Base-by-base conservation (phyloP, 306 rosid species). In the Inga leiocalycina region DNA sequence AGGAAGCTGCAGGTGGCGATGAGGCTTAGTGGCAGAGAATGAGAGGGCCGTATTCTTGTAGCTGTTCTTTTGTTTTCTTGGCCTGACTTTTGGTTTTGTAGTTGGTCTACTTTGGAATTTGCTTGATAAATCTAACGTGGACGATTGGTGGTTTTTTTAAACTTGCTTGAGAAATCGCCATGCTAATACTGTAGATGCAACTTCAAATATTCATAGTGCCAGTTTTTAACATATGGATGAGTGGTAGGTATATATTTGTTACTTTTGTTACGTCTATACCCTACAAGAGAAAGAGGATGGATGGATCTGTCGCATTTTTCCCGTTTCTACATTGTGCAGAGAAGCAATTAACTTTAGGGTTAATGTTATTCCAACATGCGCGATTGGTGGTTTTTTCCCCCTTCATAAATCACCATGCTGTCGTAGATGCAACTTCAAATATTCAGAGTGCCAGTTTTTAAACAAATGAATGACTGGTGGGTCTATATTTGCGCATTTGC, bases 1-100 rank as follows among this genome's bases (percentile, higher is more conserved):
- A 88, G 85, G 92, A 88, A 74, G 85, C 91, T 66, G 87, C 74
- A 24, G 90, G 76, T 5, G 85, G 81, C 2, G 90, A 85, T 22
- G 91, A 89, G 44, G 89, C 82, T 71, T 59, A 78, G 87, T 17
- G 88, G 90, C 72, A 48, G 86, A 52, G 89, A 86, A 30, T 85
- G 86, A 81, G 68, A 24, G 79, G 80, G 75, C 81, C 24, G 77
- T 44, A 10, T 59, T 20, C 30, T 10, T 22, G 66, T 59, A 22
- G 6, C n/a, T n/a, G 64, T n/a, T 1, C 2, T 19, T 54, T 49
- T 14, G 17, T 0, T 49, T 49, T 57, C n/a, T 7, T 57, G 10
- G 13, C 30, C 64, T 57, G 12, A n/a, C 45, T 77, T 78, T 64
- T 83, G 44, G 14, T 74, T 62, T 19, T 14, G 14, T 27, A 73